Conservation (phyloP, 2,329 filamentous ascomycete genomes). For the Xylariaceae sp. region DNA sequence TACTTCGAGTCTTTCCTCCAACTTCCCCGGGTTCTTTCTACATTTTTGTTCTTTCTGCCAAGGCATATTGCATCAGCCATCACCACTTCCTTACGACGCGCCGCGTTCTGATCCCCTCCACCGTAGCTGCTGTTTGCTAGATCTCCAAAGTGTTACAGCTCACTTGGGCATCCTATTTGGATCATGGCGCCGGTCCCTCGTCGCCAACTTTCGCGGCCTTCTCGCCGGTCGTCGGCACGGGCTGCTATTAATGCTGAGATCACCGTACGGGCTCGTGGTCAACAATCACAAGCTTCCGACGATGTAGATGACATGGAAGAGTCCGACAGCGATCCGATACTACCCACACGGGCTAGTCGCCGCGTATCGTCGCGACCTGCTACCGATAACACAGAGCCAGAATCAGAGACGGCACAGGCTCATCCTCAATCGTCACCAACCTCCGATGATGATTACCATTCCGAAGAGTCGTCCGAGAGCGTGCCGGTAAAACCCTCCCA, state of each 20-base stretch:
- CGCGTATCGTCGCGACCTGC: neutral
- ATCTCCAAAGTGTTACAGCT: neutral
- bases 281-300: neutral
- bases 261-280: neutral
- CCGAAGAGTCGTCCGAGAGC: constrained; percentile 1
- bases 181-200: constrained; percentile 6
- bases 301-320: neutral
- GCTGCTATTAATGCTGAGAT: neutral
- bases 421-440: neutral
- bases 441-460: neutral
- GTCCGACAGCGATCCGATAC: neutral
- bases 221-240: neutral
- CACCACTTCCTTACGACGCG: neutral
- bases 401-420: neutral
- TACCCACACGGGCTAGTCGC: neutral
- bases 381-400: too few relatives aligned
- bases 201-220: neutral
- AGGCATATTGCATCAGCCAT: neutral
- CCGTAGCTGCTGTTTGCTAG: neutral
- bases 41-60: neutral
- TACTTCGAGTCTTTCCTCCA: neutral
- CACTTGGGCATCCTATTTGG: neutral
- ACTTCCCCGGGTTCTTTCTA: neutral
- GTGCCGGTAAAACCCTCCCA: constrained; percentile 11
- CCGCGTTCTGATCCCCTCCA: neutral